Conservation (phyloP, 768 basidiomycete genomes). For the Suillus hirtellus region DNA sequence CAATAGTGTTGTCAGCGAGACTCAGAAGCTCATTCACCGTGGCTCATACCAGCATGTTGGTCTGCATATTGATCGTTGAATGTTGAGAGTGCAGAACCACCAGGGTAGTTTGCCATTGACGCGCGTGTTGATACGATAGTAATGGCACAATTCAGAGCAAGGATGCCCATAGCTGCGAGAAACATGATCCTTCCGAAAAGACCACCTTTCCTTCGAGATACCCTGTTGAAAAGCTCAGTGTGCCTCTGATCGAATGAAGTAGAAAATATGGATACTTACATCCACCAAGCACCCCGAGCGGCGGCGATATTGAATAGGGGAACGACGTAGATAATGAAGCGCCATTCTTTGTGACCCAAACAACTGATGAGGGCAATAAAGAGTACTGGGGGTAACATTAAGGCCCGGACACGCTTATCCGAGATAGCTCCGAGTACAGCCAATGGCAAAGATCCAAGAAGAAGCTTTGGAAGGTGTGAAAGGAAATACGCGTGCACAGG, state of each 20-base stretch:
- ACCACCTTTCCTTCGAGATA: constrained; percentile 48
- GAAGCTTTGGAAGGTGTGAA: constrained; percentile 72
- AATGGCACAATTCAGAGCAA: constrained; percentile 52
- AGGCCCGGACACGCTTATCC: constrained; percentile 49
- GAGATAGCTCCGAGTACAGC: constrained; percentile 50
- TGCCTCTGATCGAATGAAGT: constrained; percentile 7
- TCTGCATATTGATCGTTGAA: constrained; percentile 56
- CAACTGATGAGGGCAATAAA: constrained; percentile 69
- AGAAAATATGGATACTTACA: constrained; percentile 49
- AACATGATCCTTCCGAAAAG: constrained; percentile 47
- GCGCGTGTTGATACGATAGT: constrained; percentile 56
- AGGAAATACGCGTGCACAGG: constrained; percentile 69
- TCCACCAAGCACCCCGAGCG: constrained; percentile 57
- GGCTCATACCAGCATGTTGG: constrained; percentile 13
- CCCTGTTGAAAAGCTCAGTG: constrained; percentile 32
- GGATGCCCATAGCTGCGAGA: constrained; percentile 45
- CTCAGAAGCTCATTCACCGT: neutral
- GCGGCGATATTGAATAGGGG: constrained; percentile 82
- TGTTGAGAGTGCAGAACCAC: constrained; percentile 66
- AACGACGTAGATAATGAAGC: constrained; percentile 88
- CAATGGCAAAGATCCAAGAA: constrained; percentile 65
- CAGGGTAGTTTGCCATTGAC: constrained; percentile 85
- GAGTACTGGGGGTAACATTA: constrained; percentile 50
- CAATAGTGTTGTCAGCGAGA: constrained; percentile 14
- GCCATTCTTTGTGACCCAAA: constrained; percentile 96